Conservation (phyloP, 2,329 filamentous ascomycete species). For the Tolypocladium pustulatum region DNA sequence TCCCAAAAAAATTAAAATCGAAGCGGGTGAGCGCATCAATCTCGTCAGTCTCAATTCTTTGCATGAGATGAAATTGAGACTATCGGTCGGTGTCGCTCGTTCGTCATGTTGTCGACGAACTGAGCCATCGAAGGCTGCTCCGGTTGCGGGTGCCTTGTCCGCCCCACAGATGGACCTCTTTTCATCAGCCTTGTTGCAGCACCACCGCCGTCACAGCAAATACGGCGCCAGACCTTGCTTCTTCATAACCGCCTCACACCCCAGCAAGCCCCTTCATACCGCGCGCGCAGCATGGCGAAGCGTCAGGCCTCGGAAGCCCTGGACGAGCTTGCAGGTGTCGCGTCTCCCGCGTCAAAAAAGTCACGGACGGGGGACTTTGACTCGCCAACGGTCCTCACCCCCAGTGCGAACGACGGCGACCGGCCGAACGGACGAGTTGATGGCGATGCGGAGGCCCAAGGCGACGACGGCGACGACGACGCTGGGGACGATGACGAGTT, state of each 20-base stretch:
- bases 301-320: conserved; percentile 50
- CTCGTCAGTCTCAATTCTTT: background rate
- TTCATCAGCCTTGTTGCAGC: conserved; percentile 3
- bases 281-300: conserved; percentile 32
- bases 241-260: background rate
- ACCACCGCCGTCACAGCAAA: background rate
- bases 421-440: background rate
- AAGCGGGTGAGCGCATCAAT: background rate
- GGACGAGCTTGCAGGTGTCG: conserved; percentile 42
- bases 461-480: conserved; percentile 11
- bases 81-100: background rate
- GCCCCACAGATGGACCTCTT: conserved; percentile 7
- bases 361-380: conserved; percentile 40
- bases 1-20: background rate
- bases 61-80: background rate
- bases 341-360: conserved; percentile 49
- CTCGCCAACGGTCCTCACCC: conserved; percentile 16
- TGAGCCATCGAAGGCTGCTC: background rate
- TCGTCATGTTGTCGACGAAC: background rate
- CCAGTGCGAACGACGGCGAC: background rate
- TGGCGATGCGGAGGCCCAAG: conserved; percentile 13
- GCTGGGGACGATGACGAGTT: conserved; percentile 28
- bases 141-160: background rate
- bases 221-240: background rate
- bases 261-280: background rate